Evolutionary conservation across 768 basidiomycete species (phyloP).

Genomic region (Phallus indusiatus): DNA sequence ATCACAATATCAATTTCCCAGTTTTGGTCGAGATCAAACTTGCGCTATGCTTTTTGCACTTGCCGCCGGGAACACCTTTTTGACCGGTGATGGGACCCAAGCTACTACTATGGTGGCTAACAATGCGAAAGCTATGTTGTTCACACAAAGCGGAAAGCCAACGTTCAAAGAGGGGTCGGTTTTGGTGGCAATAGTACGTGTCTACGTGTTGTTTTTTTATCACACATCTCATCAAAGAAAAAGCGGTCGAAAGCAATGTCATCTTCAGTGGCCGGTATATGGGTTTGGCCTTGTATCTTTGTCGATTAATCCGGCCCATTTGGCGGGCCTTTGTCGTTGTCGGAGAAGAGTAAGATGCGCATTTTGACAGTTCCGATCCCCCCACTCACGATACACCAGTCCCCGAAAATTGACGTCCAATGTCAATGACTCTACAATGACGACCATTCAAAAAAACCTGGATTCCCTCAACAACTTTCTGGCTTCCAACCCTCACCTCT

Average conservation of each 20-base stretch:
- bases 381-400: neutral
- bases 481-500: slow-evolving; percentile 75
- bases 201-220: neutral
- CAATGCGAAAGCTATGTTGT: slow-evolving; percentile 19
- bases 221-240: neutral
- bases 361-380: neutral
- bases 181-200: slow-evolving; percentile 5
- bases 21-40: slow-evolving; percentile 86
- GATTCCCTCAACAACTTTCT: slow-evolving; percentile 67
- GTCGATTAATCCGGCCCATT: slow-evolving; percentile 73
- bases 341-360: neutral
- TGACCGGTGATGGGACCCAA: slow-evolving; percentile 43
- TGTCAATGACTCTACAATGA: slow-evolving; percentile 50
- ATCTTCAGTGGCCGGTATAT: slow-evolving; percentile 84
- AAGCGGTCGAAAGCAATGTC: slow-evolving; percentile 47
- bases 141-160: slow-evolving; percentile 42
- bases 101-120: slow-evolving; percentile 35
- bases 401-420: slow-evolving; percentile 41
- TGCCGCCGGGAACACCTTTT: slow-evolving; percentile 74
- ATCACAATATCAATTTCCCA: slow-evolving; percentile 22
- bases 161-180: slow-evolving; percentile 55
- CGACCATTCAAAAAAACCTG: slow-evolving; percentile 72
- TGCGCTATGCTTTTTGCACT: slow-evolving; percentile 87
- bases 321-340: slow-evolving; percentile 76
- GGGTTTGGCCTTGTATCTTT: slow-evolving; percentile 80